Conservation (phyloP, 345 rosid species). For the Salix brachista region DNA sequence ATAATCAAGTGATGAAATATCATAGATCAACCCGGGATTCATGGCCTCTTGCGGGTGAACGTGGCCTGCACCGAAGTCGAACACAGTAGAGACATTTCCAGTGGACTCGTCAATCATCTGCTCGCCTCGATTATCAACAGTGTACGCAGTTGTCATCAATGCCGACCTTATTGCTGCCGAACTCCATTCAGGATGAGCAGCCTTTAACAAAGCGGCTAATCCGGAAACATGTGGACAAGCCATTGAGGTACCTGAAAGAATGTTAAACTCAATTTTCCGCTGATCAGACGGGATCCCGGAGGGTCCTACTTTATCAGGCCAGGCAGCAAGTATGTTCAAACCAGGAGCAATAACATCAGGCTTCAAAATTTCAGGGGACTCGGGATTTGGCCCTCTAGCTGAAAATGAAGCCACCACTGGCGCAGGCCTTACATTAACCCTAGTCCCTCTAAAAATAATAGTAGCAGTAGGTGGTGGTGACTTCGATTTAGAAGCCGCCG, state of each 20-base stretch:
- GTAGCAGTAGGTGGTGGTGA: slow-evolving; percentile 25
- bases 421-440: slow-evolving; percentile 22
- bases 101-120: slow-evolving; percentile 31
- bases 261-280: slow-evolving; percentile 25
- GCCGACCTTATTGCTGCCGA: slow-evolving; percentile 32
- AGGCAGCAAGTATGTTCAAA: slow-evolving; percentile 34
- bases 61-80: slow-evolving; percentile 32
- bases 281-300: slow-evolving; percentile 18
- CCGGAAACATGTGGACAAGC: slow-evolving; percentile 38
- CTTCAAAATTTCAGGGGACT: slow-evolving; percentile 26
- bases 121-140: slow-evolving; percentile 27
- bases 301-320: slow-evolving; percentile 31
- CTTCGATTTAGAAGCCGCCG: slow-evolving; percentile 14
- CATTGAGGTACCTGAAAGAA: slow-evolving; percentile 35
- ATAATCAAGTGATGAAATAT: slow-evolving; percentile 21
- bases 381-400: slow-evolving; percentile 34
- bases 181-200: slow-evolving; percentile 32
- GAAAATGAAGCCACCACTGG: slow-evolving; percentile 34
- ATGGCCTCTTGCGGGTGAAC: slow-evolving; percentile 32
- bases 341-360: slow-evolving; percentile 37
- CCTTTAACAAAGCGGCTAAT: slow-evolving; percentile 30
- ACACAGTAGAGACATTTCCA: slow-evolving; percentile 22
- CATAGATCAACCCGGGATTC: slow-evolving; percentile 29
- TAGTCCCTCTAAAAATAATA: slow-evolving; percentile 23
- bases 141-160: slow-evolving; percentile 34